A percentile compares a stretch with the other conserved stretches of the same genome.
phyloP scores from a whole-genome alignment of 2,329 filamentous ascomycete genomes.

The Botrytis hyacinthi region DNA sequence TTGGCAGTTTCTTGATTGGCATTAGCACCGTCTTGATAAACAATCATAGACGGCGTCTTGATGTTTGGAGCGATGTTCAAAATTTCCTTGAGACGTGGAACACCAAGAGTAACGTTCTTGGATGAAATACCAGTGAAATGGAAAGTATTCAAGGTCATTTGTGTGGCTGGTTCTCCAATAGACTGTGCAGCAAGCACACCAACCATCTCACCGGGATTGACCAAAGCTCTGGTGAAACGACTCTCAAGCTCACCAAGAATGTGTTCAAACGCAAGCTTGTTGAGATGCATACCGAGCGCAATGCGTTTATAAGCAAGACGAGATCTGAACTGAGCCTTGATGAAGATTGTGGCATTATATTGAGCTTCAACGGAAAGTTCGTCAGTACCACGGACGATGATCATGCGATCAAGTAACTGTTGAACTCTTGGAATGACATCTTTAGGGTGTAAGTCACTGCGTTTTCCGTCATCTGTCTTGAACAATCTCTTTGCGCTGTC shows the following conservation, averaged over 20 bases:
- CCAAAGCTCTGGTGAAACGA: constrained; percentile 80
- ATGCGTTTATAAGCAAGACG: constrained; percentile 90
- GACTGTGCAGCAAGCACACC: constrained; percentile 96
- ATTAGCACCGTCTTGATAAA: constrained; percentile 69
- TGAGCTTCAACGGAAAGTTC: constrained; percentile 82
- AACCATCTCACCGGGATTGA: constrained; percentile 97
- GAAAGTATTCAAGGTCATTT: constrained; percentile 99
- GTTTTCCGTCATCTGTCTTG: constrained; percentile 78
- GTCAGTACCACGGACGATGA: constrained; percentile 85
- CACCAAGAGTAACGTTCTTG: constrained; percentile 99
- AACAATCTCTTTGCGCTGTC: constrained; percentile 88
- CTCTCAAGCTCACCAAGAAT: constrained; percentile 87
- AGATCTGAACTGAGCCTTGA: constrained; percentile 89
- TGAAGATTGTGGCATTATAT: constrained; percentile 79
- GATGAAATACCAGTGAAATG: constrained; percentile 99
- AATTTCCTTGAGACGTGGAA: constrained; percentile 98
- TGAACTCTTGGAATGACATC: constrained; percentile 82
- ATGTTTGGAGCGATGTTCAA: constrained; percentile 96
- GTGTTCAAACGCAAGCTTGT: constrained; percentile 89
- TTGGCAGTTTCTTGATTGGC: constrained; percentile 79
- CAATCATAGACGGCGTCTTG: constrained; percentile 96
- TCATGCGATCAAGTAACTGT: constrained; percentile 70
- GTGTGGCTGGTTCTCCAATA: constrained; percentile 96
- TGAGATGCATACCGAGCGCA: constrained; percentile 80
- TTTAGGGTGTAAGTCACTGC: constrained; percentile 84